Evolutionary conservation across 352 stramenopile species (phyloP), one percentile per base, ranked within the genome.

Genomic region (Phytophthora cryptogea): DNA sequence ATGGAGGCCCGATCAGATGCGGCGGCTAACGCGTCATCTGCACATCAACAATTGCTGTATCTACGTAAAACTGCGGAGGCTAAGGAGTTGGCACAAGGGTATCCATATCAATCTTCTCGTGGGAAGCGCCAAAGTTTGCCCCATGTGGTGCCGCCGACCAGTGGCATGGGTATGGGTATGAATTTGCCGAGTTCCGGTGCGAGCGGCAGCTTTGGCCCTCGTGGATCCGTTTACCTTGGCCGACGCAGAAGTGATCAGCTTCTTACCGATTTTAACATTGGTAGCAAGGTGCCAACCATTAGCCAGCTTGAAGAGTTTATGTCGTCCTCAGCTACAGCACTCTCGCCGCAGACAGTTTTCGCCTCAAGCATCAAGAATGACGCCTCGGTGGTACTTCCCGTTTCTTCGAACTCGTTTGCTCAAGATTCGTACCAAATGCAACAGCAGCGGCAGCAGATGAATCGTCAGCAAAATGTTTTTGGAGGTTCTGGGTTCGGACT

Each of bases 51-150:
- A 3, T 51, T 66, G 20, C 27, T 60, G 45, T 59, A 76, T 37
- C 20, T 76, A 37, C 56, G 58, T 8, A 68, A 66, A 69, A 48
- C 70, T 2, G 48, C 63, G 2, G 61, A 73, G 31, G 49, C 62
- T 4, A 74, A 73, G 30, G 66, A 74, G 4, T 40, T 69, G 26
- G 26, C 54, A 6, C 43, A 74, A 9, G 55, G 54, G 7, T 52
- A 66, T 47, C 33, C 62, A 4, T 74, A 68, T 23, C 48, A 58
- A 40, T 9, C 57, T 13, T 36, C 36, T 11, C 59, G 60, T 26
- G 69, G 65, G 13, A 85, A 85, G 26, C 72, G 69, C 10, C 78
- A 81, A 26, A 84, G 72, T 51, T 52, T 80, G 9, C 74, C 72
- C 37, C 68, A 78, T 39, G 69, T 79, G 32, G 27, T 82, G 23